Base-by-base conservation (phyloP, 2,329 filamentous ascomycete genomes). In the Hymenoscyphus salicellus region DNA sequence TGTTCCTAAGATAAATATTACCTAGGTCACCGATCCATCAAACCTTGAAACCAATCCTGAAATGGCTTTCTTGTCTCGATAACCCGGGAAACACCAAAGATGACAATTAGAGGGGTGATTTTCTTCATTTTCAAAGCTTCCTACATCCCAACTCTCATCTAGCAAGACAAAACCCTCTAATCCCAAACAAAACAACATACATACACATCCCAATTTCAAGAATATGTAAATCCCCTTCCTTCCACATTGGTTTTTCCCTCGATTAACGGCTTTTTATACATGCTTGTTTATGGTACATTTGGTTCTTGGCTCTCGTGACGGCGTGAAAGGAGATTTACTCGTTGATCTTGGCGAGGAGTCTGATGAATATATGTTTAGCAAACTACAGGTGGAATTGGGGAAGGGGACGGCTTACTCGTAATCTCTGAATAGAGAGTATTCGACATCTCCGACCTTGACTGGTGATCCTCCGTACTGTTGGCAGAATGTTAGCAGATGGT, bases 371-470 rank as follows among this genome's bases (percentile, higher is more conserved):
- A 55, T 64, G 38, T 66, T 60, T 62, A 20, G 28, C 11, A 20
- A 62, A 32, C 20, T 38, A 38, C 14, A 36, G 28, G 46, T 28
- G 28, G 33, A 30, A 17, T 58, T 41, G 61, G 36, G 20, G 30
- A 17, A 28, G 38, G 14, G 10, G 14, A 20, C 32, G 17, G 41
- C 93, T 82, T 89, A 98, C 94, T 99, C 95, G 83, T 93, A 91
- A 81, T 99, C 95, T 76, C 95, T 87, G 90, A 97, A 99, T 70
- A 99, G 88, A 70, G 90, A 88, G 84, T 87, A 98, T 83, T 99
- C 95, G 72, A 98, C 93, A 75, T 99, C 94, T 73, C 94, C 95
- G 73, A 98, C 92, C 87, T 98, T 98, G 79, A 99, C 89, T 70
- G 94, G 90, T 77, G 90, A 95, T 70, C 95, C 95, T 75, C 95